Percentiles rank a stretch among this genome's conserved stretches.
Evolutionary conservation across 108 stramenopile genomes (phyloP).

Genomic region (Tribonema minus): DNA sequence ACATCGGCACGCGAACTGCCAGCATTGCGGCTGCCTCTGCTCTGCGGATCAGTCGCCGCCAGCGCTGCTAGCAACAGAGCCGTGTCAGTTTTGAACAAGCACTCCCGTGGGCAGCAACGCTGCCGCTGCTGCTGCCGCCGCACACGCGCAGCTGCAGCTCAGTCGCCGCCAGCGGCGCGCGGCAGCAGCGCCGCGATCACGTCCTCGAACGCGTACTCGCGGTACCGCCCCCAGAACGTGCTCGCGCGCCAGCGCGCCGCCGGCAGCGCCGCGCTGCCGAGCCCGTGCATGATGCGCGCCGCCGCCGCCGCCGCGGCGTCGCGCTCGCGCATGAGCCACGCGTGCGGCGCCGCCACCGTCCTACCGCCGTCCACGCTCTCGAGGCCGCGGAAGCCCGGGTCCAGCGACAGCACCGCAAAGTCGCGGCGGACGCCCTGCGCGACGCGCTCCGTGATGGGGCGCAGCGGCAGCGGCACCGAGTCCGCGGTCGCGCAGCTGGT

Average conservation of each 20-base stretch:
- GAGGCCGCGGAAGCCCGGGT: conserved; percentile 9
- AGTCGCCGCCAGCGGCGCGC: no score
- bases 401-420: not conserved
- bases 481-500: not conserved
- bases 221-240: conserved; percentile 28
- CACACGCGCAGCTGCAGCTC: no score
- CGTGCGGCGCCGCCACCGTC: not conserved
- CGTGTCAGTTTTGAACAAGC: no score
- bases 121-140: no score
- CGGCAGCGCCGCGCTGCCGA: conserved; percentile 23
- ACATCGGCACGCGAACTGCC: no score
- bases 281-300: conserved; percentile 29
- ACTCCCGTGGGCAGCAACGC: no score
- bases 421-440: conserved; percentile 4
- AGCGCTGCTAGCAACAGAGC: no score
- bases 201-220: conserved; percentile 19
- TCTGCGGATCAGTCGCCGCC: no score
- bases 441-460: conserved; percentile 1
- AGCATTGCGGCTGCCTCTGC: no score
- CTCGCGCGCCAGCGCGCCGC: conserved; percentile 18
- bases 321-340: not conserved
- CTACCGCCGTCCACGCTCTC: not conserved
- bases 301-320: conserved; percentile 10
- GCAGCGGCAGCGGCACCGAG: not conserved
- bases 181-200: no score